Conservation (phyloP, 1,284 basidiomycete species). For the Sporisorium exsertum region DNA sequence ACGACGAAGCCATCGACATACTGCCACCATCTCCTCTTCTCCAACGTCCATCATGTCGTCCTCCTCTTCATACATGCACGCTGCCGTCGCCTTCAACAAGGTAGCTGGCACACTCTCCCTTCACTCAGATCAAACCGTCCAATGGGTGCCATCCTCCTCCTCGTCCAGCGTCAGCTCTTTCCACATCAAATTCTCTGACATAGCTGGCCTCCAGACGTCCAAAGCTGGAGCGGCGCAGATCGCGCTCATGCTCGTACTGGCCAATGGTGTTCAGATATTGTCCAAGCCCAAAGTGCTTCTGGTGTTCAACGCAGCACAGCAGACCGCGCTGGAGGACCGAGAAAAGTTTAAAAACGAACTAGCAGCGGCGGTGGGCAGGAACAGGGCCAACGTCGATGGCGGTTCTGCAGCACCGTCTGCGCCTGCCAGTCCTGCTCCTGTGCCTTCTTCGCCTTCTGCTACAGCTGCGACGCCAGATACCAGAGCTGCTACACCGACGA, state of each 20-base stretch:
- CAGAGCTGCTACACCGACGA: slow-evolving; percentile 12
- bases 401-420: slow-evolving; percentile 11
- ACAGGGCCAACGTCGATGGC: slow-evolving; percentile 22
- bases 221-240: slow-evolving; percentile 57
- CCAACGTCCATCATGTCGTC: slow-evolving; percentile 22
- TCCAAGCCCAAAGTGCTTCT: slow-evolving; percentile 50
- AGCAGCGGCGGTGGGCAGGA: slow-evolving; percentile 47
- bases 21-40: background rate
- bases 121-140: slow-evolving; percentile 27
- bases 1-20: slow-evolving; percentile 14
- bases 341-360: slow-evolving; percentile 59
- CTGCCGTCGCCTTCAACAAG: slow-evolving; percentile 55
- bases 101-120: slow-evolving; percentile 54
- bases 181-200: slow-evolving; percentile 34
- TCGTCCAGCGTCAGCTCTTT: slow-evolving; percentile 44
- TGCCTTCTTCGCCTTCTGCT: slow-evolving; percentile 19
- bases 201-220: slow-evolving; percentile 55
- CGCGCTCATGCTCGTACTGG: slow-evolving; percentile 57
- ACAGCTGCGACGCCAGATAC: slow-evolving; percentile 28
- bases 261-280: slow-evolving; percentile 41
- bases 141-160: slow-evolving; percentile 52
- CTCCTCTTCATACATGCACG: slow-evolving; percentile 43
- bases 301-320: slow-evolving; percentile 53
- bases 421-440: slow-evolving; percentile 24
- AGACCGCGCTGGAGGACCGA: slow-evolving; percentile 47